Conservation (phyloP, 2,329 filamentous ascomycete species). For the Colletotrichum theobromicola region DNA sequence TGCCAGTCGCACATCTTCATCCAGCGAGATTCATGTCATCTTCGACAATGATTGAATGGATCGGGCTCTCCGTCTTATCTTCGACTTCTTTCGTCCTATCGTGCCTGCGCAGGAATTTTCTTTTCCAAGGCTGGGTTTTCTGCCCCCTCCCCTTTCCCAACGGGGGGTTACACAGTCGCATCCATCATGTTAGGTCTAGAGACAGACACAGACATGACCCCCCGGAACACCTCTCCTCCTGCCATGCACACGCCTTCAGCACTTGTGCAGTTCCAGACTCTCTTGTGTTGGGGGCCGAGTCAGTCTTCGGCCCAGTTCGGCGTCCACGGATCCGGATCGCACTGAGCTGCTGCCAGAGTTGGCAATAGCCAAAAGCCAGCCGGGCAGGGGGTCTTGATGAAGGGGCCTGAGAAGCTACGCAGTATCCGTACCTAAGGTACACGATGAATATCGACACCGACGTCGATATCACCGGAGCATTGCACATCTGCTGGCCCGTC, state of each 20-base stretch:
- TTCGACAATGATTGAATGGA: background rate
- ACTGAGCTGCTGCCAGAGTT: background rate
- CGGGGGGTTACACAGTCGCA: background rate
- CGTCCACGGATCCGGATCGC: background rate
- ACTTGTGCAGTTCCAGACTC: background rate
- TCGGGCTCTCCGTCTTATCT: background rate
- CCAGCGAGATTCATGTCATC: background rate
- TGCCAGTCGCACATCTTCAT: background rate
- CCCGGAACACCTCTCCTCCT: background rate
- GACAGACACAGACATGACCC: background rate
- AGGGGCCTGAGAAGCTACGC: background rate
- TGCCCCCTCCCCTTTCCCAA: background rate
- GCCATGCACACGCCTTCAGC: background rate
- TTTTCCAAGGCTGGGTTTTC: background rate
- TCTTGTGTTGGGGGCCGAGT: conserved; percentile 5
- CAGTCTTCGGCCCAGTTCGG: background rate
- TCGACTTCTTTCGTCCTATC: background rate
- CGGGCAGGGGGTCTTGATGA: background rate
- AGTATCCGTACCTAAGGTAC: too few species aligned
- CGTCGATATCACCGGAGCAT: background rate
- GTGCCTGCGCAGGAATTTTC: too few species aligned
- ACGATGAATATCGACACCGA: background rate
- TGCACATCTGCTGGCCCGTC: background rate
- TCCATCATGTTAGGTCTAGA: background rate
- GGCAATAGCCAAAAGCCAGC: background rate